These are phyloP conservation scores for Pueraria montana DNA, from an alignment of 306 rosid genomes.

Conservation along the genomic window DNA sequence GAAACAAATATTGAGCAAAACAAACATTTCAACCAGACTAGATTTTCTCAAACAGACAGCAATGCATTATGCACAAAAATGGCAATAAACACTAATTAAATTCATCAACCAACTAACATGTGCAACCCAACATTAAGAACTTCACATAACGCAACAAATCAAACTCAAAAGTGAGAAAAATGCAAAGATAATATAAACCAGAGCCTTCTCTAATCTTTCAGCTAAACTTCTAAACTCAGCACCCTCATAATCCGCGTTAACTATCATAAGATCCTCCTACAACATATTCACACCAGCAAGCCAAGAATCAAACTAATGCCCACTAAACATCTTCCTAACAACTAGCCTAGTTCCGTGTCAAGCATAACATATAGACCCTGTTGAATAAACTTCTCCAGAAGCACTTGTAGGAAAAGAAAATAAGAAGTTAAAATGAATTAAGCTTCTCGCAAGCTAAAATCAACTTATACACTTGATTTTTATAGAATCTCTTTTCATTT, in stretches of 20 bases:
- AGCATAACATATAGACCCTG: background rate
- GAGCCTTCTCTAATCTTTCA: conserved; percentile 16
- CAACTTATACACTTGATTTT: background rate
- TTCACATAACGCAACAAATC: background rate
- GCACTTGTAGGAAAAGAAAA: background rate
- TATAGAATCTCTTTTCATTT: background rate
- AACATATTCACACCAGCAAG: conserved; percentile 14
- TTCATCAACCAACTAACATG: conserved; percentile 13
- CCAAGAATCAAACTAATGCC: conserved; percentile 6
- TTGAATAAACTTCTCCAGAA: background rate
- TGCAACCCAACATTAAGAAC: conserved; percentile 17
- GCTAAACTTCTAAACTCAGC: conserved; percentile 21
- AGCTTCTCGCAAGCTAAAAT: background rate
- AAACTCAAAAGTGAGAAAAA: conserved; percentile 19
- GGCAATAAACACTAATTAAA: background rate
- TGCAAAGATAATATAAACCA: conserved; percentile 1
- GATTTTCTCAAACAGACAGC: conserved; percentile 31
- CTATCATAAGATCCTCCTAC: conserved; percentile 31
- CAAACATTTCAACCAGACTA: conserved; percentile 32
- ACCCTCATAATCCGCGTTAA: background rate
- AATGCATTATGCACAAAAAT: background rate
- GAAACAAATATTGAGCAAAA: conserved; percentile 43
- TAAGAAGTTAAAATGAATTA: background rate
- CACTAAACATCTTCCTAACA: background rate
- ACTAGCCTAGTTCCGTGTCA: conserved; percentile 19